Conservation (phyloP, 2,329 filamentous ascomycete species). For the Hypoxylon sp. region DNA sequence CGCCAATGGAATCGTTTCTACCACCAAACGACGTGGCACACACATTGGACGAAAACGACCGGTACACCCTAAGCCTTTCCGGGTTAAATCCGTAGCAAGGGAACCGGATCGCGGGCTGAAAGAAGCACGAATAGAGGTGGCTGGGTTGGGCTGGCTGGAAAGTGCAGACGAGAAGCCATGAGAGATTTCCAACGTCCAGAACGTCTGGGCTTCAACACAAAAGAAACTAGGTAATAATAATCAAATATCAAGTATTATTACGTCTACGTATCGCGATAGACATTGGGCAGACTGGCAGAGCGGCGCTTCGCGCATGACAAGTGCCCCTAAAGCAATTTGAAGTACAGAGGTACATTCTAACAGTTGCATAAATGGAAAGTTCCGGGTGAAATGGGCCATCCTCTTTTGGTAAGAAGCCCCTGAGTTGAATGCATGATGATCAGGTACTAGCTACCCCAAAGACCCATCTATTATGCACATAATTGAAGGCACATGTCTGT, state of each 20-base stretch:
- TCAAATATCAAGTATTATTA: no score
- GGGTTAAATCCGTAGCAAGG: conserved; percentile 28
- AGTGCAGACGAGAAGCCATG: conserved; percentile 19
- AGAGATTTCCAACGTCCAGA: no score
- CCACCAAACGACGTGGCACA: conserved; percentile 32
- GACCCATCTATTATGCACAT: conserved; percentile 30
- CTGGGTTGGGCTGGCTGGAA: no score
- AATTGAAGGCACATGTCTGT: conserved; percentile 15
- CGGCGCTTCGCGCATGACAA: conserved; percentile 10
- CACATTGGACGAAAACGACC: conserved; percentile 30
- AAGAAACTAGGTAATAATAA: no score
- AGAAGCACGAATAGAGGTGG: no score
- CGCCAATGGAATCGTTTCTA: conserved; percentile 29
- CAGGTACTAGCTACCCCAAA: conserved; percentile 10
- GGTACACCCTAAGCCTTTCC: conserved; percentile 28
- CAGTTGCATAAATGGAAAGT: conserved; percentile 18
- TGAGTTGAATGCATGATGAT: conserved; percentile 13
- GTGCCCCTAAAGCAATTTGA: conserved; percentile 5
- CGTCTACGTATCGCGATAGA: no score
- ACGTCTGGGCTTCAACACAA: background rate
- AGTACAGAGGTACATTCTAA: conserved; percentile 11
- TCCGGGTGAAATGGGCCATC: conserved; percentile 4
- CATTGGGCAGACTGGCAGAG: no score
- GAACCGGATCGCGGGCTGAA: conserved; percentile 27
- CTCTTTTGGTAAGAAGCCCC: conserved; percentile 25